Evolutionary conservation across 2,329 filamentous ascomycete species (phyloP), one percentile per base, ranked within the genome.

Genomic region (Chaetomium globosum): DNA sequence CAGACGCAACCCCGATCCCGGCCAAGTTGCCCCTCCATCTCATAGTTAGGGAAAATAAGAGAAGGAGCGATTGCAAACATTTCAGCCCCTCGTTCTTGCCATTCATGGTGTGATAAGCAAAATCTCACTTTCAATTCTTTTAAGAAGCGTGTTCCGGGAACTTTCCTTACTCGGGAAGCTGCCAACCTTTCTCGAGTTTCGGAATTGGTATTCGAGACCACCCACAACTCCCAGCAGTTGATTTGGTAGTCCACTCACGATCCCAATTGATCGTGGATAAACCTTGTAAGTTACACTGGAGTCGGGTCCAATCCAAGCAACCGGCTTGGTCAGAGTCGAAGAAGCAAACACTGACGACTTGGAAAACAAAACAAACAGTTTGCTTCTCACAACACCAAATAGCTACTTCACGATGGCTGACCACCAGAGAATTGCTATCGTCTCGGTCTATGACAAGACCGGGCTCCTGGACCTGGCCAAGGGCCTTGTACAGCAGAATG

Each of bases 371-470:
- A 23, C 21, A 28, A 43, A 39, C 55, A 65, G 61, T 46, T 61
- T 57, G 31, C 63, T 36, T 63, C 30, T 53, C 36, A n/a, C 60
- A 56, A 64, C 64, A 60, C 61, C 49, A 71, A 36, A 63, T 53
- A 43, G 64, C 51, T 16, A 10, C 30, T 56, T 68, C 69, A 70
- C 66, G 33, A 80, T 80, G 78, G 69, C 69, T 65, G 67, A 66
- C 65, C 74, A 78, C 67, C 85, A 86, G 76, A 82, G 85, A 76
- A 85, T 85, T 83, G 95, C 95, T 71, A 98, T 99, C 76, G 85
- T 99, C 77, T 98, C 94, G 71, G 95, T 98, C 83, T 98, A 95
- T 78, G 92, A 99, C 85, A 99, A 99, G 88, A 98, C 94, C 64
- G 95, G 93, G 67, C 86, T 97, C 71, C 82, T 97, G 71, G 93